Base-by-base conservation (phyloP, 2,329 filamentous ascomycete genomes). In the Aspergillus intermedius region DNA sequence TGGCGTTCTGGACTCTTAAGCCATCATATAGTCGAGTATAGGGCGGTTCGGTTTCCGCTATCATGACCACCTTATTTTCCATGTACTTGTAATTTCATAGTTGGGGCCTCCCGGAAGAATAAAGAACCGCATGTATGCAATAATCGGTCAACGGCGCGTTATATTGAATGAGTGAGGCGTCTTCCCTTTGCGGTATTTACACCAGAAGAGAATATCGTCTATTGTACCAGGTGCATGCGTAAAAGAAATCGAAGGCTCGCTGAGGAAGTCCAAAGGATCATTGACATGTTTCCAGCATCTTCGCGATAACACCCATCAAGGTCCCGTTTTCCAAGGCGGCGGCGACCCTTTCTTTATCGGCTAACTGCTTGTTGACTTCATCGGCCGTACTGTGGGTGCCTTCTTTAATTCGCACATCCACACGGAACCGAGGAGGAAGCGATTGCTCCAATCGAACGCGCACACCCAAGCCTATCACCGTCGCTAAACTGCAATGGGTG, bases 351-450 rank as follows among this genome's bases (percentile, higher is more conserved):
- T 98, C 93, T 76, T 97, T 98, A 72, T 98, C 93, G 30, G 84
- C 88, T 40, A 98, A 75, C 71, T 98, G 93, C 76, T 96, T 96
- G 73, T 95, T 96, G 46, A 96, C 90, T 67, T 95, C 90, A 54
- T 95, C 90, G 42, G 89, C 91, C 52, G 94, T 94, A 56, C 83
- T 88, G 68, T 97, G 93, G n/a, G 90, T 93, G 53, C 91, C 91
- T 70, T 95, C 87, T 70, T 97, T 96, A 69, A 96, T 95, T 60
- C 85, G 82, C 42, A 97, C 89, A 68, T 97, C 91, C 45, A 97
- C 80, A 34, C 93, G 82, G 68, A 93, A 98, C 61, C 91, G 87
- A 30, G 93, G 88, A 3, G 93, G 93, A 49, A 98, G 77, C 9
- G 88, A 86, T 67, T 95, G 87, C 72, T 97, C 91, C 21, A 98